phyloP scores from a whole-genome alignment of 192 early-diverging fungal genomes.

The Gonapodya sp. region DNA sequence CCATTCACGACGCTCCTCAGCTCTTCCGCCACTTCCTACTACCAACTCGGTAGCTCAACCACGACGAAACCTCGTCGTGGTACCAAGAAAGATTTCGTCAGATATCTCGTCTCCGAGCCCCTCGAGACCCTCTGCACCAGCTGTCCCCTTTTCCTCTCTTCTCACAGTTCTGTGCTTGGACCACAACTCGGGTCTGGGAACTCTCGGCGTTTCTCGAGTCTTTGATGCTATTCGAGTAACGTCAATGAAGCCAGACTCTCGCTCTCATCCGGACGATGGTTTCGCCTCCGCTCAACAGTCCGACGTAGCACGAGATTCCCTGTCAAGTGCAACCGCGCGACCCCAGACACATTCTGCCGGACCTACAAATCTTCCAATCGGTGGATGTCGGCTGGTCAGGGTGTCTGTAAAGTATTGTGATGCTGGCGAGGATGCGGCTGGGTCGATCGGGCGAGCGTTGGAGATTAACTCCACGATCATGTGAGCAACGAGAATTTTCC shows the following conservation, averaged over 20 bases:
- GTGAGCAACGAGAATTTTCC: background rate
- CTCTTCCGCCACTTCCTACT: background rate
- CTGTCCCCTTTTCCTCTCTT: background rate
- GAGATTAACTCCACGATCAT: background rate
- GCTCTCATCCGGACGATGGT: background rate
- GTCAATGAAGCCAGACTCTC: background rate
- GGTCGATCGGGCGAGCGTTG: background rate
- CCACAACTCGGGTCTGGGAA: background rate
- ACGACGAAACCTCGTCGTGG: background rate
- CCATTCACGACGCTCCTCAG: background rate
- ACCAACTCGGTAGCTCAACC: background rate
- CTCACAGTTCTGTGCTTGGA: background rate
- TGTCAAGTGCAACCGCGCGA: background rate
- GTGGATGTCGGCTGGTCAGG: background rate
- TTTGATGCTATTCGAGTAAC: background rate
- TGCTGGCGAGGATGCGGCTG: background rate
- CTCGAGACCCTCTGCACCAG: background rate
- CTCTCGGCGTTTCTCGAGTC: background rate
- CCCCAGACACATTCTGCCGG: background rate
- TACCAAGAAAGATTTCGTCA: background rate
- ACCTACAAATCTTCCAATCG: background rate
- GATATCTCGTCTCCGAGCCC: background rate
- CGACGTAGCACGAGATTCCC: background rate
- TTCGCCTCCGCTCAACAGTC: background rate
- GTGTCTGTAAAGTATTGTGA: background rate